A percentile compares a stretch with the other conserved stretches of the same genome.
Conservation (phyloP, 129 eudicot genomes). For the Flaveria ramosissima region DNA sequence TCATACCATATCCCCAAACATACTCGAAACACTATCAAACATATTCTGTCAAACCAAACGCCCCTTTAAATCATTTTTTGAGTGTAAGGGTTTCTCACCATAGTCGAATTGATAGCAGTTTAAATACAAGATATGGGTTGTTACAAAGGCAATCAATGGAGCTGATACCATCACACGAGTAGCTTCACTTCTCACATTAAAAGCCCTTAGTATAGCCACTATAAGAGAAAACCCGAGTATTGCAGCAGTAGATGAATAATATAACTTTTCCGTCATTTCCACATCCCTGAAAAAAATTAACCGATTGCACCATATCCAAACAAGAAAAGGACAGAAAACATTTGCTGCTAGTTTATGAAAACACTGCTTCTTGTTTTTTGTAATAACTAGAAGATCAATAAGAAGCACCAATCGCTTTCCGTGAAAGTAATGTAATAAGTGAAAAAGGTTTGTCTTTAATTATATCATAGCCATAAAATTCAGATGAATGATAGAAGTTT, state of each 20-base stretch:
- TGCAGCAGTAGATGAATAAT: conserved; percentile 81
- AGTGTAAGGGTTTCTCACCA: conserved; percentile 47
- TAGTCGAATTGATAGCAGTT: conserved; percentile 76
- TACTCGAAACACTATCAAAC: conserved; percentile 13
- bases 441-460: not conserved
- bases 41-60: not conserved
- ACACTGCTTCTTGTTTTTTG: not conserved
- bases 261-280: conserved; percentile 70
- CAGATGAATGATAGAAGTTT: not conserved
- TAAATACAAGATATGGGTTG: conserved; percentile 84
- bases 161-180: conserved; percentile 93
- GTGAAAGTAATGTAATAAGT: conserved; percentile 3
- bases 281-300: conserved; percentile 67
- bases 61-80: not conserved
- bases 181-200: conserved; percentile 72
- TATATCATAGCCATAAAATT: not conserved
- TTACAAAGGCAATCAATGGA: conserved; percentile 75
- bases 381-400: conserved; percentile 4
- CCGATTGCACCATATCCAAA: conserved; percentile 18
- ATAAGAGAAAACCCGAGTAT: conserved; percentile 77
- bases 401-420: conserved; percentile 2
- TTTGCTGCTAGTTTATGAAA: conserved; percentile 19
- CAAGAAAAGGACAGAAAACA: conserved; percentile 4
- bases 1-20: not conserved
- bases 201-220: conserved; percentile 63